phyloP scores from a whole-genome alignment of 768 basidiomycete species.

The Naganishia randhawae region DNA sequence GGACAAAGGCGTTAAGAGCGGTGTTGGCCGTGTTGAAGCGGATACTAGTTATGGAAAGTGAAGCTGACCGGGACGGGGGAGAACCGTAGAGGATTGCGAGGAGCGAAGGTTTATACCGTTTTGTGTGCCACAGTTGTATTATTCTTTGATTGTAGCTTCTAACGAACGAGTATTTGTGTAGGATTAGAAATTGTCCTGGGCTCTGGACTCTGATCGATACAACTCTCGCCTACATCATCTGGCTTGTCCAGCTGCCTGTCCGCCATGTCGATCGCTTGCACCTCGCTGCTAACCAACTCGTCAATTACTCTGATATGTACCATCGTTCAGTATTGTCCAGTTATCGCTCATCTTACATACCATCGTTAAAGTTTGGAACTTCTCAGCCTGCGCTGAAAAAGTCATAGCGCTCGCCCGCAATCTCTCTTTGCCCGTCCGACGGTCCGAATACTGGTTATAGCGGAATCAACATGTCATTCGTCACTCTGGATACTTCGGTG shows the following conservation, averaged over 20 bases:
- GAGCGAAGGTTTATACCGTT: too few species aligned
- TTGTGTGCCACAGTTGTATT: neutral
- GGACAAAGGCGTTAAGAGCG: conserved; percentile 89
- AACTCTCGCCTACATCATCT: too few species aligned
- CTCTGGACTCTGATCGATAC: too few species aligned
- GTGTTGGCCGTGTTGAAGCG: conserved; percentile 58
- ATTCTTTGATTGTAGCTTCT: neutral
- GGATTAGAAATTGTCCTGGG: too few species aligned
- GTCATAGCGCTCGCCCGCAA: neutral
- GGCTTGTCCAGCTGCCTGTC: too few species aligned
- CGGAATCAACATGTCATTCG: conserved; percentile 34
- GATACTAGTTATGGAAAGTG: conserved; percentile 48
- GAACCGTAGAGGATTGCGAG: neutral
- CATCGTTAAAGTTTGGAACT: too few species aligned
- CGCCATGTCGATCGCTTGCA: neutral
- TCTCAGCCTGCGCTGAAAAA: too few species aligned
- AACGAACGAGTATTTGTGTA: neutral
- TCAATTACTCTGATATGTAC: too few species aligned
- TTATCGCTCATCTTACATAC: too few species aligned
- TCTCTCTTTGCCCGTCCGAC: neutral
- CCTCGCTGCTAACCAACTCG: neutral
- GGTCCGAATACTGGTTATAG: neutral
- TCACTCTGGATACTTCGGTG: conserved; percentile 50
- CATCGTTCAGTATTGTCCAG: neutral
- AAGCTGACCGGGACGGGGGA: conserved; percentile 34